A percentile compares a stretch with the other conserved stretches of the same genome.
Evolutionary conservation across 768 basidiomycete genomes (phyloP).

Genomic region (Lentinula boryana): DNA sequence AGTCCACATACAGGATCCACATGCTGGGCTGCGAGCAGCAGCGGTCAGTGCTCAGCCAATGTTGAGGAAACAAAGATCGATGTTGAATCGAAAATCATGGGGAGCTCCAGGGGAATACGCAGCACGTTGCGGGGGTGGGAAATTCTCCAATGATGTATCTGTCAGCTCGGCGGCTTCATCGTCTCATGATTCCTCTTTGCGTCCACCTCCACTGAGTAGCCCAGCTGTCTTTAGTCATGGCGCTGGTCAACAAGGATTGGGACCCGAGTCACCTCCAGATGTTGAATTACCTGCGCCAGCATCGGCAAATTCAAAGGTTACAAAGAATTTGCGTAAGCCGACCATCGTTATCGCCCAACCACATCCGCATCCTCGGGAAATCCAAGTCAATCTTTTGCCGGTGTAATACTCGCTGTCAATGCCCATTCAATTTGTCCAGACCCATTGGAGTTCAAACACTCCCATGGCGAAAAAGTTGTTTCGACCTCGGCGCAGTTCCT

Average conservation of each 20-base stretch:
- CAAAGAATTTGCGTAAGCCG: not conserved
- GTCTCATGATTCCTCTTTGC: not conserved
- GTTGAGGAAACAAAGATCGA: conserved; percentile 6
- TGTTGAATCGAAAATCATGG: conserved; percentile 6
- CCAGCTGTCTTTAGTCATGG: not conserved
- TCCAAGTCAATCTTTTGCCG: not conserved
- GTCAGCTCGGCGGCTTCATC: not conserved
- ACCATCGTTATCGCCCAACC: conserved; percentile 1
- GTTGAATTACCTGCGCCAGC: not conserved
- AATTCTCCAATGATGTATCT: not conserved
- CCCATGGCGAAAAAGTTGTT: no score
- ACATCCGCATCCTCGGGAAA: not conserved
- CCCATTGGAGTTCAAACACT: no score
- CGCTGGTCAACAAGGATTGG: not conserved
- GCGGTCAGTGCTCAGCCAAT: not conserved
- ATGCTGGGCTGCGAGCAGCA: conserved; percentile 5
- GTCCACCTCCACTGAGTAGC: conserved; percentile 2
- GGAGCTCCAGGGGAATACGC: conserved; percentile 2
- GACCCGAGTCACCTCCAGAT: not conserved
- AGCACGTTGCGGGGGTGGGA: not conserved
- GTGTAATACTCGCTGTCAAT: not conserved
- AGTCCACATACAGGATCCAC: not conserved
- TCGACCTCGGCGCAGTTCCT: no score
- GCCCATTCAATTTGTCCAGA: no score
- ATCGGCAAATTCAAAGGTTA: not conserved